Base-by-base conservation (phyloP, 2,329 filamentous ascomycete genomes). In the Setomelanomma holmii region DNA sequence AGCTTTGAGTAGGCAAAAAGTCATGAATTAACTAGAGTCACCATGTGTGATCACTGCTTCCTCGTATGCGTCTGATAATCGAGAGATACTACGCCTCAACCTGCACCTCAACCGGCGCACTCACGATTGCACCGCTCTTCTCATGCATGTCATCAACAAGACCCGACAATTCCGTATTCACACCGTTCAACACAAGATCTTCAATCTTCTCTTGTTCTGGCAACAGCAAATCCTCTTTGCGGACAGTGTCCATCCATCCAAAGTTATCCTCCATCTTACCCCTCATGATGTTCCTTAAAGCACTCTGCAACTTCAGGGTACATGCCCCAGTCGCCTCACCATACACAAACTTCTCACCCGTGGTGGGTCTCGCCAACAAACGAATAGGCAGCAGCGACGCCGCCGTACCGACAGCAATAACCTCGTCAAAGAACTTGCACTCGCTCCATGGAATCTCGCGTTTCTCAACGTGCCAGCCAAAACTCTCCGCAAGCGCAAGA, bases 381-480 rank as follows among this genome's bases (percentile, higher is more conserved):
- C 36, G 16, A 43, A 65, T 61, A 4, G 60, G 58, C 11, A 63
- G 38, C 19, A 61, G 35, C 3, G 58, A 52, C 6, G 56, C 60
- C 4, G 62, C 64, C 3, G 64, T 67, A 3, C 64, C 64, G 12
- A 58, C 58, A 19, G 60, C 64, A 44, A 65, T 49, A 1, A 67
- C 60, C 49, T 67, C 64, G 10, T 52, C 52, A 41, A 67, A 64
- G 34, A 33, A 52, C 21, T 43, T 39, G 35, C 48, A 51, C 51
- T 65, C 61, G 24, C 45, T 53, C 40, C 49, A 61, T 5, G 44
- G 53, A 10, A 67, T 55, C 45, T 56, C 35, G 6, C 71, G 55
- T 17, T 56, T 56, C 55, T 74, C 71, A 3, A 74, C 69, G 2
- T 49, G 56, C 73, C 73, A 76, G 2, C 71, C 73, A 12, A 67